Conservation (phyloP, 2,329 filamentous ascomycete species). For the Fusarium sterilihyphosum region DNA sequence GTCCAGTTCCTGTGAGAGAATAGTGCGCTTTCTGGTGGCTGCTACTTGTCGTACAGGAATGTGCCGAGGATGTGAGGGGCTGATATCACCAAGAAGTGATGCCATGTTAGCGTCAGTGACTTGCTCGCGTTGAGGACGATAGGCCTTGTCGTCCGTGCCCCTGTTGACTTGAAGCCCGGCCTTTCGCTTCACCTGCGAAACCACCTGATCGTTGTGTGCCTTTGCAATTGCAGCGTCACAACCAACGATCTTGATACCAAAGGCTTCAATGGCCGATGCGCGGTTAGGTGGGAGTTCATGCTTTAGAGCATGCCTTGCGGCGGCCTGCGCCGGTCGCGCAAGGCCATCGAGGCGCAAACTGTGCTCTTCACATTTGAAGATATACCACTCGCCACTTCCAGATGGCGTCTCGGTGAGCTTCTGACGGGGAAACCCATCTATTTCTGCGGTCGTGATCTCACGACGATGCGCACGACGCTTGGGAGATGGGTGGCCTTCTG, state of each 20-base stretch:
- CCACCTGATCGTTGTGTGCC: neutral
- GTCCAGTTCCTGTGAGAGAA: neutral
- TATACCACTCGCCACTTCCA: neutral
- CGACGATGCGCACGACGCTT: neutral
- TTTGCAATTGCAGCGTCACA: neutral
- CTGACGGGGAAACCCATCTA: neutral
- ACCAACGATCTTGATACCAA: neutral
- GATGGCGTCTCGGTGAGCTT: neutral
- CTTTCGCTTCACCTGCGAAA: fast-evolving
- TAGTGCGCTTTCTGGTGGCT: neutral
- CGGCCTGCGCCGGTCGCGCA: neutral
- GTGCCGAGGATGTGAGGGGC: fast-evolving
- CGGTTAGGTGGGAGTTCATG: neutral
- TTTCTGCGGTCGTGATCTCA: too few species aligned
- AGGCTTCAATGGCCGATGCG: neutral
- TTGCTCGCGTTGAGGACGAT: too few species aligned
- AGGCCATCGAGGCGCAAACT: neutral
- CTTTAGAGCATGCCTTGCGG: neutral
- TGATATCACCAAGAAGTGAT: neutral
- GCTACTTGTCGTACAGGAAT: neutral
- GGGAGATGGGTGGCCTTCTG: neutral
- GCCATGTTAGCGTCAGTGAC: neutral
- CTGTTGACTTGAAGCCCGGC: fast-evolving
- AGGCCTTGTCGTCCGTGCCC: fast-evolving
- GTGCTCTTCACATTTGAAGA: neutral